A percentile compares a stretch with the other conserved stretches of the same genome.
These are phyloP conservation scores for Apiospora rasikravindrae DNA, from an alignment of 2,329 filamentous ascomycete species.

Conservation along the genomic window DNA sequence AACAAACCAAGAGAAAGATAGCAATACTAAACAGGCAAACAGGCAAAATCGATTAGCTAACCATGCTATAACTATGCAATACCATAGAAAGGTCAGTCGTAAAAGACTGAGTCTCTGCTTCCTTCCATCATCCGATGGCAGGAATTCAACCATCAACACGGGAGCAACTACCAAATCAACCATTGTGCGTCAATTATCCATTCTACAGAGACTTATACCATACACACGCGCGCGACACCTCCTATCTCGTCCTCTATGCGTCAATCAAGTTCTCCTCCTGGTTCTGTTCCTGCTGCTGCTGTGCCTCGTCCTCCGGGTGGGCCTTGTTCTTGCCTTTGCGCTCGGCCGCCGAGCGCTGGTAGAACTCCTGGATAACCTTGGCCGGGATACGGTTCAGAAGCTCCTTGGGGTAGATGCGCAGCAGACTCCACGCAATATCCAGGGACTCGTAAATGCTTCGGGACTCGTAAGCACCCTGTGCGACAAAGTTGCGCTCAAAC, in stretches of 20 bases:
- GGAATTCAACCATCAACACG: background rate
- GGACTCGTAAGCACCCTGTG: constrained; percentile 89
- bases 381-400: constrained; percentile 92
- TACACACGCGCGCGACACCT: background rate
- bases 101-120: background rate
- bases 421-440: constrained; percentile 93
- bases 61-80: background rate
- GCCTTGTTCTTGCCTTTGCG: constrained; percentile 63
- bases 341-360: constrained; percentile 69
- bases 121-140: too few species aligned
- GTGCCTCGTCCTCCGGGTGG: constrained; percentile 43
- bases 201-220: constrained; percentile 18
- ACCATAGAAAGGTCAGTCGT: background rate
- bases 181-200: constrained; percentile 18
- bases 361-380: constrained; percentile 84
- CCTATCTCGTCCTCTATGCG: constrained; percentile 46
- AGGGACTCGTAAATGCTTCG: constrained; percentile 92
- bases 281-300: constrained; percentile 47
- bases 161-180: background rate
- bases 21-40: background rate
- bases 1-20: background rate
- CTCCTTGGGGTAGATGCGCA: constrained; percentile 98
- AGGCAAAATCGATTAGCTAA: background rate
- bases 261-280: constrained; percentile 67
- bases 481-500: constrained; percentile 95